Percentiles rank a stretch among this genome's conserved stretches.
Conservation (phyloP, 352 stramenopile species). For the Bremia lactucae region DNA sequence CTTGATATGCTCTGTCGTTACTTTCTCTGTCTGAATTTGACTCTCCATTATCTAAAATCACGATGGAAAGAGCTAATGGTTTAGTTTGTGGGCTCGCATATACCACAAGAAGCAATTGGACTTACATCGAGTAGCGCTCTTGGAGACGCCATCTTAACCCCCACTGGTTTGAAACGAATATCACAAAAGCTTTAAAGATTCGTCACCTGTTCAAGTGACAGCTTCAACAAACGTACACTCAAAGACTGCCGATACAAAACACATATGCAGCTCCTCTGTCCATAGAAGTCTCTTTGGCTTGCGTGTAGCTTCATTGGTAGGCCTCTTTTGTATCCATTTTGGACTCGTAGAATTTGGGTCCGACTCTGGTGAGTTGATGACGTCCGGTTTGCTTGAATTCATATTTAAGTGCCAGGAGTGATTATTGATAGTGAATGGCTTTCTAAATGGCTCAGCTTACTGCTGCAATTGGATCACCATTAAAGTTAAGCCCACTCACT, state of each 20-base stretch:
- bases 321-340: too few relatives aligned
- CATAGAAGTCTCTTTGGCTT: constrained; percentile 59
- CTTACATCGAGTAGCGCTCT: constrained; percentile 50
- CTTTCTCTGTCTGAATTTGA: constrained; percentile 25
- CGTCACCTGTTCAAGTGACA: not conserved
- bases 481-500: too few relatives aligned
- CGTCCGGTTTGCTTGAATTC: too few relatives aligned
- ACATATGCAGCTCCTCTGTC: constrained; percentile 67
- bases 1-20: constrained; percentile 79
- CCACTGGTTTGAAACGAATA: constrained; percentile 27
- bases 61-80: constrained; percentile 6
- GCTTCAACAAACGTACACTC: constrained; percentile 31
- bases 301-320: constrained; percentile 1
- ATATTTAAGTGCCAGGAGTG: too few relatives aligned
- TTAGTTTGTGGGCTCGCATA: too few relatives aligned
- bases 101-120: too few relatives aligned
- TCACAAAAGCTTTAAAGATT: not conserved
- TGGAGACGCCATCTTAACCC: constrained; percentile 70
- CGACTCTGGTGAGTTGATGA: too few relatives aligned
- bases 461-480: too few relatives aligned
- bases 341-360: too few relatives aligned
- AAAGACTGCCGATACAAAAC: constrained; percentile 80
- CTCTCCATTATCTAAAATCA: constrained; percentile 41
- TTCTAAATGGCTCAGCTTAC: too few relatives aligned
- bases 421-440: too few relatives aligned